Conservation (phyloP, 345 rosid genomes). For the Adansonia digitata region DNA sequence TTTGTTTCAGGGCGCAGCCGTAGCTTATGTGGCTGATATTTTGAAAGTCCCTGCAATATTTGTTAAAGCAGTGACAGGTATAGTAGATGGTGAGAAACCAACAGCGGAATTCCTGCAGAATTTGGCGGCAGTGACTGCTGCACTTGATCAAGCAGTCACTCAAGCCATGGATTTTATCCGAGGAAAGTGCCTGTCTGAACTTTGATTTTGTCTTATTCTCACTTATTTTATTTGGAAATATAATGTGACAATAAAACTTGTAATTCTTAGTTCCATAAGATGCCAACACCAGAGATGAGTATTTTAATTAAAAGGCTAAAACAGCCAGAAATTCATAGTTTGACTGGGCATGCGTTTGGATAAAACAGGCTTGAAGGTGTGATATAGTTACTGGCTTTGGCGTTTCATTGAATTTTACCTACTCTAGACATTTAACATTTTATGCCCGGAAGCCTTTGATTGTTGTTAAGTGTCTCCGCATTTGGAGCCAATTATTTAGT, state of each 20-base stretch:
- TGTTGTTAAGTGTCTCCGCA: neutral
- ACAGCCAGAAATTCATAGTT: conserved; percentile 16
- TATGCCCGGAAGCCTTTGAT: neutral
- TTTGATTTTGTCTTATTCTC: conserved; percentile 28
- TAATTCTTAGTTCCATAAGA: neutral
- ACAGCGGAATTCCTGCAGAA: conserved; percentile 77
- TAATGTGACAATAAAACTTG: neutral
- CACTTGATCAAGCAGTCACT: conserved; percentile 51
- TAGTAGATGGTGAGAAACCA: conserved; percentile 76
- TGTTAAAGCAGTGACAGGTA: conserved; percentile 81
- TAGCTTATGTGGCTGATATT: conserved; percentile 81
- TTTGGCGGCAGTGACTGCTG: conserved; percentile 57
- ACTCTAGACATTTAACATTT: neutral
- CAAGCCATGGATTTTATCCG: conserved; percentile 60
- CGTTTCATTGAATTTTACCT: neutral
- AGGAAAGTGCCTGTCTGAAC: conserved; percentile 67
- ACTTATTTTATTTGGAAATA: conserved; percentile 15
- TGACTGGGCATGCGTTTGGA: neutral
- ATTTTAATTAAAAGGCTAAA: conserved; percentile 7
- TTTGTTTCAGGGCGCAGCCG: conserved; percentile 67
- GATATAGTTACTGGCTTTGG: neutral
- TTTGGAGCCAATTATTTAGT: neutral
- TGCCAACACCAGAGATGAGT: conserved; percentile 10
- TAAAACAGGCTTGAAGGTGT: neutral
- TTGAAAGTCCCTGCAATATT: conserved; percentile 72